A percentile compares a stretch with the other conserved stretches of the same genome.
Evolutionary conservation across 768 basidiomycete species (phyloP).

Genomic region (Obba rivulosa): DNA sequence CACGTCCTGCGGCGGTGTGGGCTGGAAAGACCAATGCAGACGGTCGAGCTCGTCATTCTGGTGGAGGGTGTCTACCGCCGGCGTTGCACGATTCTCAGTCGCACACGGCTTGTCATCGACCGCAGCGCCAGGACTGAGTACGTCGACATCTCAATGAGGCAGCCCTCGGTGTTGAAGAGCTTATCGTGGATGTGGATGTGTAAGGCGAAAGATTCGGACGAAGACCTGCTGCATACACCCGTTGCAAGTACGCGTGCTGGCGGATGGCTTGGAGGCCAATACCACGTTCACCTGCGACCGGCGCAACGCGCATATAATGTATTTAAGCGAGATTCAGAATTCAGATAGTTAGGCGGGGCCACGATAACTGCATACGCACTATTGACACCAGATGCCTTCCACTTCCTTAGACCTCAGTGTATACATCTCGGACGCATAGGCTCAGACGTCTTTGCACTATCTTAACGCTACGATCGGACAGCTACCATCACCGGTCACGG

Average conservation of each 20-base stretch:
- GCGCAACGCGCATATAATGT: slow-evolving; percentile 80
- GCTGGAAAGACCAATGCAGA: slow-evolving; percentile 59
- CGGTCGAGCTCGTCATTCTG: slow-evolving; percentile 58
- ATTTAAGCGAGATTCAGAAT: slow-evolving; percentile 37
- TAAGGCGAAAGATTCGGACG: slow-evolving; percentile 86
- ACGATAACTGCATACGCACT: slow-evolving; percentile 50
- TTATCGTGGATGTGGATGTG: slow-evolving; percentile 86
- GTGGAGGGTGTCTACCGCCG: slow-evolving; percentile 45
- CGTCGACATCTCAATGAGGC: slow-evolving; percentile 71
- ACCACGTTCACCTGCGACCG: slow-evolving; percentile 68
- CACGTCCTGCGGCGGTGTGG: slow-evolving; percentile 70
- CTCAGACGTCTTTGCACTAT: slow-evolving; percentile 44
- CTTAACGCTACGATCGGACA: background rate
- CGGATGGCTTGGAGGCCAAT: slow-evolving; percentile 46
- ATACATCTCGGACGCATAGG: slow-evolving; percentile 95
- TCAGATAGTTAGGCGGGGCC: background rate
- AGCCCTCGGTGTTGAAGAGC: slow-evolving; percentile 81
- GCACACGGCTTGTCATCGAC: slow-evolving; percentile 32
- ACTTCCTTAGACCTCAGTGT: slow-evolving; percentile 66
- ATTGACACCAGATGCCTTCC: slow-evolving; percentile 88
- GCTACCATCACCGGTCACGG: slow-evolving; percentile 6
- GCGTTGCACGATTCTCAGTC: slow-evolving; percentile 14
- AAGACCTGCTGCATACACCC: slow-evolving; percentile 83
- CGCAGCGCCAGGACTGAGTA: slow-evolving; percentile 36
- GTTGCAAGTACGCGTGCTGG: slow-evolving; percentile 45